Evolutionary conservation across 495 filamentous ascomycete species (phyloP), one percentile per base, ranked within the genome.

Genomic region (Penicillium cataractarum): DNA sequence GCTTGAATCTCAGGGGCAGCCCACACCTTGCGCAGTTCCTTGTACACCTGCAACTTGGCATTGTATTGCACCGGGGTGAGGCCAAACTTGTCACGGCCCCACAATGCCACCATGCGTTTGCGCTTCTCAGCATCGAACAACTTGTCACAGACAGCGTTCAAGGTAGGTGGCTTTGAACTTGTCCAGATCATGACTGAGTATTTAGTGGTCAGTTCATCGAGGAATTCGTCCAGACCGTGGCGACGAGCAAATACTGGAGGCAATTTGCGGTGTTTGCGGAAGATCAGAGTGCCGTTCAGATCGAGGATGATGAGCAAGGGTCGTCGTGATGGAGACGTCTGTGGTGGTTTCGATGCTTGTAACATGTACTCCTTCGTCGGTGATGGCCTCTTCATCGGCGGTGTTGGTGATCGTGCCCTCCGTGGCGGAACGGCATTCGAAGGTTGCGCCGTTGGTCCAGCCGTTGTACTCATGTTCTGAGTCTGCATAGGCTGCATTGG

Each of bases 111-210:
- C 0, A 97, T 76, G 0, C 74, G 55, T 0, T 74, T 61, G 46
- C 83, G 76, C 29, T 75, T 57, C 13, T 79, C 56, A 6, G 71
- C 71, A 44, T 46, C 76, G 74, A 66, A 96, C 57, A 62, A 87
- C 79, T 57, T 80, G 58, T 19, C 67, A 57, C 69, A 75, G 19
- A 98, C 89, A 6, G 71, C 70, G 0, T 71, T 37, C 0, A 97
- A 90, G 57, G 93, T 98, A 7, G 75, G 60, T 0, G 88, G 87
- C 27, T 79, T 82, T 0, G 96, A 93, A 48, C 90, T 94, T 0
- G 93, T 96, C 94, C 95, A 99, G 57, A 99, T 84, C 77, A 96
- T 90, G 17, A 97, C 89, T 32, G 73, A 79, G 78, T 93, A 91
- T 27, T 86, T 84, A 19, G 81, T 65, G 54, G 93, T 78, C 62